Percentiles rank a stretch among this genome's conserved stretches.
These are phyloP conservation scores for Cetradonia linearis DNA, from an alignment of 495 filamentous ascomycete genomes.

Conservation along the genomic window DNA sequence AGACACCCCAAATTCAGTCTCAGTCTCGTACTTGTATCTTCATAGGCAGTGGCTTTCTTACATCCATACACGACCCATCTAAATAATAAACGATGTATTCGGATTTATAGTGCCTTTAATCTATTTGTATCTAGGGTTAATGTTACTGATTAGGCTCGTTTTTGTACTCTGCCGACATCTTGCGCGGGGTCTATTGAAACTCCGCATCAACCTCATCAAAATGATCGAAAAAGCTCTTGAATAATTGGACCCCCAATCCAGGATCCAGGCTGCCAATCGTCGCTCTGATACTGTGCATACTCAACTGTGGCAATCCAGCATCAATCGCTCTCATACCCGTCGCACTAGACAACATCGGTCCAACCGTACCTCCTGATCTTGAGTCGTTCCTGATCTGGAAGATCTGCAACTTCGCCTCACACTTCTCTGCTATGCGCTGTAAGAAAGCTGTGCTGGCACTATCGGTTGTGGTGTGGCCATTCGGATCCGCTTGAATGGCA, in stretches of 20 bases:
- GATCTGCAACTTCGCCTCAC: conserved; percentile 61
- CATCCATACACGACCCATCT: too few relatives aligned
- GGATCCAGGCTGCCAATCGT: conserved; percentile 83
- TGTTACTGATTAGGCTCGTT: background rate
- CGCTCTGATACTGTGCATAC: conserved; percentile 90
- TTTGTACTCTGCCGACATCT: background rate
- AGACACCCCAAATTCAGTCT: too few relatives aligned
- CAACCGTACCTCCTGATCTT: conserved; percentile 85
- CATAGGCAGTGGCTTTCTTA: too few relatives aligned
- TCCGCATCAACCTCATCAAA: conserved; percentile 82
- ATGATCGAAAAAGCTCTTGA: conserved; percentile 80
- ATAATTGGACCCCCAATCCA: conserved; percentile 76
- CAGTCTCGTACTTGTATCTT: too few relatives aligned
- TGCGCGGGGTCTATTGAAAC: conserved; percentile 39
- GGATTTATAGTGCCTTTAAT: too few relatives aligned
- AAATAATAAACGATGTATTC: too few relatives aligned
- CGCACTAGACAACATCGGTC: conserved; percentile 71
- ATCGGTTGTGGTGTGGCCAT: conserved; percentile 90
- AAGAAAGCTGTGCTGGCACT: conserved; percentile 68
- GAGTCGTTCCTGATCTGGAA: conserved; percentile 94
- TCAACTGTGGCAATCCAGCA: conserved; percentile 82
- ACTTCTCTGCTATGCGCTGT: conserved; percentile 59
- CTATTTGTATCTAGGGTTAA: too few relatives aligned
- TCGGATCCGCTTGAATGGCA: conserved; percentile 73
- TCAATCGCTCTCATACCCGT: conserved; percentile 83